phyloP scores from a whole-genome alignment of 768 basidiomycete species.

The Dictyophora rubrovolvata region DNA sequence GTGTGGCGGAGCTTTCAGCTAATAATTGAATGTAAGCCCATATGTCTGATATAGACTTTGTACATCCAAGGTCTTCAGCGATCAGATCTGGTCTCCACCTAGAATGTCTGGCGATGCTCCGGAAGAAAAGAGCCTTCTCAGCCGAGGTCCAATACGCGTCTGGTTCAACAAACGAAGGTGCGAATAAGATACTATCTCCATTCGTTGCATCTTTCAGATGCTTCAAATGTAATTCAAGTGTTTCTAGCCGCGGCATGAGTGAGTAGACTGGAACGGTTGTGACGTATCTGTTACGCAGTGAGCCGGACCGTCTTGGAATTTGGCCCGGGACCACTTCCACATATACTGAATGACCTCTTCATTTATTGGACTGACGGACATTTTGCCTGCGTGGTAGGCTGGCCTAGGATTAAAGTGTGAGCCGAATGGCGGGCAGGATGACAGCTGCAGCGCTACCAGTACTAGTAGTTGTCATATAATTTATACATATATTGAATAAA shows the following conservation, averaged over 20 bases:
- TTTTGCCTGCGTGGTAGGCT: too few species aligned
- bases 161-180: not conserved
- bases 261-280: too few species aligned
- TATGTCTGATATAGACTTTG: constrained; percentile 1
- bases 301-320: too few species aligned
- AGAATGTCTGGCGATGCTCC: constrained; percentile 3
- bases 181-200: not conserved
- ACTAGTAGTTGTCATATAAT: too few species aligned
- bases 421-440: too few species aligned
- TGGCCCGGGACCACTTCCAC: too few species aligned
- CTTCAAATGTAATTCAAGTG: not conserved
- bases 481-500: too few species aligned
- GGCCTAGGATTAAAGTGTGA: too few species aligned
- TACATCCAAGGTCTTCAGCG: constrained; percentile 2
- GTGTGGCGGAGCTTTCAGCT: not conserved
- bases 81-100: constrained; percentile 9
- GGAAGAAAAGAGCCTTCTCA: constrained; percentile 1
- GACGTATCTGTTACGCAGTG: too few species aligned
- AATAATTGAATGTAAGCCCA: constrained; percentile 4
- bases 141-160: not conserved
- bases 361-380: too few species aligned
- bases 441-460: too few species aligned
- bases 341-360: too few species aligned
- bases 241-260: not conserved
- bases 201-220: not conserved